Evolutionary conservation across 495 filamentous ascomycete genomes (phyloP), one percentile per base, ranked within the genome.

Genomic region (Talaromyces liani): DNA sequence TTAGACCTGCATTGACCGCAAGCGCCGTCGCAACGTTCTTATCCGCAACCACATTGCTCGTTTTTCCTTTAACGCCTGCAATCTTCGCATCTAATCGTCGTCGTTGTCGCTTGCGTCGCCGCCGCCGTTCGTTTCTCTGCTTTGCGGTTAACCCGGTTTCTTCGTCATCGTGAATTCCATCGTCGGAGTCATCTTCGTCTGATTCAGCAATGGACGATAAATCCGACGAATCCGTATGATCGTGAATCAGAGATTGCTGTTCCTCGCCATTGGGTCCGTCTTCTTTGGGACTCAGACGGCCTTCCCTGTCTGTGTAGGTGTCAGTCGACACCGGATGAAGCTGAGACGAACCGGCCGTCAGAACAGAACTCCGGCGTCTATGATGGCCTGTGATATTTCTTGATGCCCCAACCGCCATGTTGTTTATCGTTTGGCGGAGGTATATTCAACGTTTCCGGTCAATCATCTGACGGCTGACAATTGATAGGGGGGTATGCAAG

Each of bases 141-240:
- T 80, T 83, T 64, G 80, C 81, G 41, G 91, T 96, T 66, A 97
- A 79, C 9, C 91, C 92, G 0, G 90, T 88, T 79, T 96, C 92
- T 73, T 95, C 92, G 71, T 97, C 92, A 74, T 93, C 90, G 62
- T 89, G 86, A n/a, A 88, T 72, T 54, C 86, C 88, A 63, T 93
- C 89, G 64, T 91, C 87, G 3, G 84, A 84, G 39, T 76, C 73
- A 36, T 49, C 56, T 68, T 88, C 85, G 63, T 84, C 66, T 65
- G 81, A 84, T 41, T 85, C 84, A 56, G 77, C 70, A 22, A 75
- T 72, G 10, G 75, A 75, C 2, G 82, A 82, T 6, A 78, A 67
- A 60, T 85, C 84, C 8, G 81, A 83, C 8, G 71, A 64, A 65
- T 79, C 78, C 49, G 75, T 71, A 54, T 80, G 77, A 56, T 78